Evolutionary conservation across 1,139 yeast species (phyloP).

Genomic region (Debaryomyces coudertii): DNA sequence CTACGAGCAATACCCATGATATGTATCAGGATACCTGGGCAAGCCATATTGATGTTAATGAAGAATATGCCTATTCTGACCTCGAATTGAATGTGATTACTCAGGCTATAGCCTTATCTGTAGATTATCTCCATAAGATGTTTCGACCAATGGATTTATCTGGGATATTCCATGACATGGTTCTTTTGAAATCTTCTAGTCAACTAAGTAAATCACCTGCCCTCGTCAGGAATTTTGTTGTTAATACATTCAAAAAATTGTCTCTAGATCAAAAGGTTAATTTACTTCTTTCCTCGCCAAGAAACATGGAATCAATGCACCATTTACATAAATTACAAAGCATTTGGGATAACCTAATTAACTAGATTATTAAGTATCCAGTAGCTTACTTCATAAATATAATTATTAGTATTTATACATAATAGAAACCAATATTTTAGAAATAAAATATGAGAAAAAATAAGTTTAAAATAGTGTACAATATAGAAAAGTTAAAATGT

Average conservation of each 20-base stretch:
- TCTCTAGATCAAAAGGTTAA: conserved; percentile 27
- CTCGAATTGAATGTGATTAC: conserved; percentile 41
- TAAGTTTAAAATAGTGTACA: conserved; percentile 9
- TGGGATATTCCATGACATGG: conserved; percentile 2
- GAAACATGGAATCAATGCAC: conserved; percentile 10
- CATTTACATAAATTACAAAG: conserved; percentile 22
- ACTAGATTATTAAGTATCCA: neutral
- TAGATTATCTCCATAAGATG: conserved; percentile 32
- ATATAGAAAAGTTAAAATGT: neutral
- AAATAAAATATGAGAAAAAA: conserved; percentile 2
- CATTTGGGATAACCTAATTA: conserved; percentile 23
- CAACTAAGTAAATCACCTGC: conserved; percentile 1
- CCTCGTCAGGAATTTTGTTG: conserved; percentile 15
- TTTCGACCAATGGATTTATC: conserved; percentile 32
- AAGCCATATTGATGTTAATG: conserved; percentile 50
- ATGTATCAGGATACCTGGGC: conserved; percentile 51
- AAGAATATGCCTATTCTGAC: conserved; percentile 46
- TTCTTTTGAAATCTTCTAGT: neutral
- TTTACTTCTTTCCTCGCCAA: conserved; percentile 20
- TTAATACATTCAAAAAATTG: conserved; percentile 17
- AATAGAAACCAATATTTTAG: neutral
- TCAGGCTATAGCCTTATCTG: conserved; percentile 35
- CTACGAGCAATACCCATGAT: conserved; percentile 30
- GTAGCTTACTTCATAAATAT: neutral
- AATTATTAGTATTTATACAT: conserved; percentile 4